These are phyloP conservation scores for Psilocybe subaeruginosa DNA, from an alignment of 768 basidiomycete species.

Conservation along the genomic window DNA sequence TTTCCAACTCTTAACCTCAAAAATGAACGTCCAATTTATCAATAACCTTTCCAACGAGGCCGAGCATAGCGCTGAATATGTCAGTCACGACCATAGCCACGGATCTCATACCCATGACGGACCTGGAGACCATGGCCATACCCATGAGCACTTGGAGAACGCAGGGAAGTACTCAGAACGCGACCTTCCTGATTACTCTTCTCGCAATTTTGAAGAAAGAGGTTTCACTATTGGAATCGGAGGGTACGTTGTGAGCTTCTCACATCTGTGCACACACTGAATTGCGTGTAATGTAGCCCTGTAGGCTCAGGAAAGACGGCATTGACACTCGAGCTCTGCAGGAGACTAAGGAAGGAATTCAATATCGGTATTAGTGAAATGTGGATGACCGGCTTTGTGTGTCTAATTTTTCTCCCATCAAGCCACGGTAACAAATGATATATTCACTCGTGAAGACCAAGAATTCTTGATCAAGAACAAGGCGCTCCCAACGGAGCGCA, in stretches of 20 bases:
- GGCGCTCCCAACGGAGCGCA: constrained; percentile 82
- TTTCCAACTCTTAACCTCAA: not conserved
- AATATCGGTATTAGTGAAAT: constrained; percentile 75
- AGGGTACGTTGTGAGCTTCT: constrained; percentile 59
- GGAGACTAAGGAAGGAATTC: constrained; percentile 75
- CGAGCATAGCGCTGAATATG: constrained; percentile 40
- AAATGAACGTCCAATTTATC: constrained; percentile 76
- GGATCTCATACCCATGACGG: constrained; percentile 59
- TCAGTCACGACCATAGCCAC: constrained; percentile 61
- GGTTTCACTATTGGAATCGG: constrained; percentile 99
- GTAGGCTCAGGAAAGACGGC: constrained; percentile 99
- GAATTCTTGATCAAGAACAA: constrained; percentile 95
- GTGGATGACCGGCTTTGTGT: not conserved
- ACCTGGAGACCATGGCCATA: constrained; percentile 85
- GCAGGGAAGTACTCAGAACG: constrained; percentile 91
- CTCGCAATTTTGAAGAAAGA: constrained; percentile 86
- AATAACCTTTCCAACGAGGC: constrained; percentile 54
- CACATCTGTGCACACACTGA: not conserved
- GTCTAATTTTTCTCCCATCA: not conserved
- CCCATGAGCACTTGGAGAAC: constrained; percentile 91
- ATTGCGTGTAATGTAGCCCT: constrained; percentile 57
- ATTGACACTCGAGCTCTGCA: constrained; percentile 87
- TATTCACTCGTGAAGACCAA: constrained; percentile 97
- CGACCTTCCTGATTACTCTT: constrained; percentile 87
- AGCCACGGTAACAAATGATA: constrained; percentile 98